Evolutionary conservation across 1,284 basidiomycete species (phyloP), one percentile per base, ranked within the genome.

Genomic region (Cryptococcus depauperatus): DNA sequence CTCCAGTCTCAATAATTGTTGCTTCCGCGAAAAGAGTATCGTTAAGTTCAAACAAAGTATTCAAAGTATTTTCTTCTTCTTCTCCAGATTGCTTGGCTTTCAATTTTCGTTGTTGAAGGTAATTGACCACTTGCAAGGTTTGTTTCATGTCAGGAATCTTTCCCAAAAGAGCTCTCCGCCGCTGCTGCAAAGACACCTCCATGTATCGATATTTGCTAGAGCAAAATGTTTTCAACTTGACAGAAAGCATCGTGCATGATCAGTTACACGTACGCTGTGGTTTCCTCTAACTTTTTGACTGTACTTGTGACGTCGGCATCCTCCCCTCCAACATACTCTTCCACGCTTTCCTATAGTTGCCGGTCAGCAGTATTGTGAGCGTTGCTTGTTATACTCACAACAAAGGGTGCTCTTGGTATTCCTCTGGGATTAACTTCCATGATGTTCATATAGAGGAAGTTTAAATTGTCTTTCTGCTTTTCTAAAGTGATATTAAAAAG

Each of bases 91-190:
- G 63, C 5, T 51, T 37, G 2, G 58, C 57, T 47, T 61, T 79
- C 63, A 63, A 80, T 80, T 81, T 75, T 59, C 81, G 72, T 50
- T 84, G 80, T 53, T 83, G 81, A 35, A 97, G 69, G 62, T 80
- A 86, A 60, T 85, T 79, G 25, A 98, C 89, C 78, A 97, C 95
- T 47, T 77, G 75, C 37, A 98, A 72, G 2, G 92, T 97, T 73
- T 93, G 91, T 61, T 81, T 80, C 61, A 98, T 92, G 69, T 98
- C 95, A 0, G 93, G 93, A 38, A 97, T 92, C 77, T 98, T 97
- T 52, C 88, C 86, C 57, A 89, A 84, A 5, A 97, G 75, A 1
- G 83, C 82, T 46, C 78, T 76, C 42, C 85, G 77, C 37, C 91
- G 78, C 65, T 90, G 84, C 11, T 82, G 76, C 38, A 93, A 76